Evolutionary conservation across 495 filamentous ascomycete genomes (phyloP).

Genomic region (Hyaloscypha bicolor): DNA sequence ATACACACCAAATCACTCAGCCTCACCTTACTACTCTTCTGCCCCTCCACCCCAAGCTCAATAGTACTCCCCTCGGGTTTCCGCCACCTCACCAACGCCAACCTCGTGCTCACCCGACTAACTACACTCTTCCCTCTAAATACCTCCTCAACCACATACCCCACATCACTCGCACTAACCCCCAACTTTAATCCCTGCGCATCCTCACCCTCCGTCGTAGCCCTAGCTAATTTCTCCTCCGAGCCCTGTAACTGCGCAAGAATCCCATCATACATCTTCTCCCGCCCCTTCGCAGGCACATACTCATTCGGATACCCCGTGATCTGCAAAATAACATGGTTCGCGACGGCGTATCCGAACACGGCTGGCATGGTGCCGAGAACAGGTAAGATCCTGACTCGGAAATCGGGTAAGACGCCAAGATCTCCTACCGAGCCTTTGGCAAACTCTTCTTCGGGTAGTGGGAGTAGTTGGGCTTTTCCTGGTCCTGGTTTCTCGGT

Average conservation of each 20-base stretch:
- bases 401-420: slow-evolving; percentile 86
- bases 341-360: slow-evolving; percentile 88
- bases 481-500: slow-evolving; percentile 89
- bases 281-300: slow-evolving; percentile 73
- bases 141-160: slow-evolving; percentile 87
- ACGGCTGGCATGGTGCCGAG: slow-evolving; percentile 96
- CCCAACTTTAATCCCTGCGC: slow-evolving; percentile 74
- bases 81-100: slow-evolving; percentile 78
- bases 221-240: slow-evolving; percentile 70
- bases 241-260: slow-evolving; percentile 69
- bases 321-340: slow-evolving; percentile 87
- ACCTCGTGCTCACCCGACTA: slow-evolving; percentile 75
- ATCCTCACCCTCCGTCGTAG: slow-evolving; percentile 56
- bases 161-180: slow-evolving; percentile 75
- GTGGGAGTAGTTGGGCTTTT: slow-evolving; percentile 84
- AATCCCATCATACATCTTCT: slow-evolving; percentile 89
- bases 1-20: slow-evolving; percentile 84
- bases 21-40: slow-evolving; percentile 66
- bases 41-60: slow-evolving; percentile 61
- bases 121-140: slow-evolving; percentile 82
- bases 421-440: slow-evolving; percentile 90
- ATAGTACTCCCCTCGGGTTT: slow-evolving; percentile 53
- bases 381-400: slow-evolving; percentile 90
- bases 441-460: slow-evolving; percentile 83
- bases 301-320: slow-evolving; percentile 88